Evolutionary conservation across 345 rosid genomes (phyloP), one percentile per base, ranked within the genome.

Genomic region (Eutrema yunnanense): DNA sequence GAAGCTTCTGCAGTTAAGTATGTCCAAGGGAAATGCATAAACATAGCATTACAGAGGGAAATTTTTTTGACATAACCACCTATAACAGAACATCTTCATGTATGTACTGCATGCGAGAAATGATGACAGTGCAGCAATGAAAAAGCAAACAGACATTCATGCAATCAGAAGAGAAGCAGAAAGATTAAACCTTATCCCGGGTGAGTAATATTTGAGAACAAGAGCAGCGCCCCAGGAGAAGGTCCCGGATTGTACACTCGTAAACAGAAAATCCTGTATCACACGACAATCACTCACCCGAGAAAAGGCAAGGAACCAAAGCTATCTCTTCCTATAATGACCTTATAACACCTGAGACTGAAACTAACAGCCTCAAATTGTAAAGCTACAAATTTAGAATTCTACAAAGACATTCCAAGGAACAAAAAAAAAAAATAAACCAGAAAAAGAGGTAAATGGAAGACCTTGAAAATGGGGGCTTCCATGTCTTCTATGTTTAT

Each of bases 381-480:
- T 64, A 63, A 64, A 44, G 32, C 50, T 36, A 64, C 29, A 0
- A 38, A 1, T 48, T 12, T 33, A 10, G 10, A 11, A n/a, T 14
- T 74, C 36, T 43, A 68, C 68, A 5, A 30, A 12, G 14, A 7
- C 46, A 68, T 37, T 14, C 57, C 56, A 52, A 52, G 9, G 32
- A 54, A 34, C 9, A 38, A 32, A 12, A 44, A 59, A 19, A 19
- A 16, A 16, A 8, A 44, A 9, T 9, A 0, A 33, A n/a, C 8
- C 10, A 56, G 27, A 65, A 34, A 59, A 41, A 55, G 72, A 59
- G 69, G 43, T 52, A 68, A 71, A 67, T 42, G 62, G 33, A 69
- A 8, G 51, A 90, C 96, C 96, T 90, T 90, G 64, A 90, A 87
- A 32, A 86, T 82, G 8, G 89, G 82, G 7, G 87, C 79, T 78